Percentiles rank a stretch among this genome's conserved stretches.
Evolutionary conservation across 2,329 filamentous ascomycete species (phyloP).

Genomic region (Cryphonectria japonica): DNA sequence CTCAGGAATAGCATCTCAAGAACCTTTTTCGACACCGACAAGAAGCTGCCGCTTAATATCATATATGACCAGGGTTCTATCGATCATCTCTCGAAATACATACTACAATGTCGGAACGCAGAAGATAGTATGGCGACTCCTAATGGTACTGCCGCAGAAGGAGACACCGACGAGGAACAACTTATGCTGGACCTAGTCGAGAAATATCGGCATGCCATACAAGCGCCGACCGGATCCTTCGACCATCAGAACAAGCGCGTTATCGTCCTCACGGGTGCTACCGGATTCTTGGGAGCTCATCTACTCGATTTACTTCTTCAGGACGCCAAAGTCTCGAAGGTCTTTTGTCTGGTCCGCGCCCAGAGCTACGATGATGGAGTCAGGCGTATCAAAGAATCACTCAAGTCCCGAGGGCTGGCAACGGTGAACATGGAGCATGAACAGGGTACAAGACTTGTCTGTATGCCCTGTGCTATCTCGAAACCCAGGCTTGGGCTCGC

Average conservation of each 20-base stretch:
- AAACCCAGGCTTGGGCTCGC: constrained; percentile 52
- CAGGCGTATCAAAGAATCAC: constrained; percentile 44
- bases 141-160: not conserved
- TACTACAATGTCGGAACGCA: constrained; percentile 30
- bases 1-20: constrained; percentile 46
- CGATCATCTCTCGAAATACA: constrained; percentile 34
- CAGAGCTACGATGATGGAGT: constrained; percentile 44
- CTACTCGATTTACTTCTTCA: constrained; percentile 50
- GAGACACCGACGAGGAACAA: constrained; percentile 26
- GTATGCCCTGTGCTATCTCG: constrained; percentile 53
- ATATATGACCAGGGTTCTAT: constrained; percentile 64
- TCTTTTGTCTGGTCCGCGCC: constrained; percentile 63
- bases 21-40: constrained; percentile 29
- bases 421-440: constrained; percentile 32
- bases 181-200: constrained; percentile 37
- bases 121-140: constrained; percentile 11
- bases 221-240: not conserved
- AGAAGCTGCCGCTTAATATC: constrained; percentile 55
- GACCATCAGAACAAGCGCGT: constrained; percentile 27
- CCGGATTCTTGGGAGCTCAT: constrained; percentile 50
- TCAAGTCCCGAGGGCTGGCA: constrained; percentile 8
- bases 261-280: constrained; percentile 36
- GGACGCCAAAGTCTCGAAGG: constrained; percentile 41
- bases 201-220: constrained; percentile 35
- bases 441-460: constrained; percentile 44